These are phyloP conservation scores for Salicornia ramosissima DNA, from an alignment of 148 eudicot species.

Conservation along the genomic window DNA sequence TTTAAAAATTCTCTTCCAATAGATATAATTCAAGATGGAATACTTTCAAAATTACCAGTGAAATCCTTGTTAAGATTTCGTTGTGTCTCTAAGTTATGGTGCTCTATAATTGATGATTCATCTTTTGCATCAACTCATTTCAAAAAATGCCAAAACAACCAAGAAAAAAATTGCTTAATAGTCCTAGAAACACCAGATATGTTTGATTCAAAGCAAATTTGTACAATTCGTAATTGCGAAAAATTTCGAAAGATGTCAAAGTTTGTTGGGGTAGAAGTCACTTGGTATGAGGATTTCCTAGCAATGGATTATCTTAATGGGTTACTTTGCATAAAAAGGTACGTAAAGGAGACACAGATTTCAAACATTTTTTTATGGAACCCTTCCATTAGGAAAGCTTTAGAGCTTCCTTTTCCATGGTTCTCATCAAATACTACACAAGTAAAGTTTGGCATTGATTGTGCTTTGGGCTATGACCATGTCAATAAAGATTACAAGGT, in stretches of 20 bases:
- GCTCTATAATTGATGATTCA: constrained; percentile 10
- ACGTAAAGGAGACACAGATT: neutral
- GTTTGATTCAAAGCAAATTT: neutral
- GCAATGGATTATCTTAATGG: constrained; percentile 16
- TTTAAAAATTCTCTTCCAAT: neutral
- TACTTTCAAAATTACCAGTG: constrained; percentile 6
- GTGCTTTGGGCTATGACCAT: constrained; percentile 16
- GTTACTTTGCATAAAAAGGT: constrained; percentile 12
- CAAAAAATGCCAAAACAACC: neutral
- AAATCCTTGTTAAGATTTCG: constrained; percentile 4
- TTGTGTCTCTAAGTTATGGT: constrained; percentile 14
- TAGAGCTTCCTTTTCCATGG: constrained; percentile 3
- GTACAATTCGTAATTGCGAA: constrained; percentile 3
- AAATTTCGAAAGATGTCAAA: constrained; percentile 13
- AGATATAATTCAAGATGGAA: neutral
- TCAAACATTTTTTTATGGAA: constrained; percentile 17
- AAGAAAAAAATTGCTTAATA: neutral
- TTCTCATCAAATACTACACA: neutral
- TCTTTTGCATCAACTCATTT: neutral
- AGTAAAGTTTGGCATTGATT: neutral
- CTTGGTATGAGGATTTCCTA: constrained; percentile 3
- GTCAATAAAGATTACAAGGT: constrained; percentile 18
- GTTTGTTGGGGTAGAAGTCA: neutral
- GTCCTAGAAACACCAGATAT: neutral
- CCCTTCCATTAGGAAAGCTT: constrained; percentile 16